A percentile compares a stretch with the other conserved stretches of the same genome.
Evolutionary conservation across 1,139 yeast species (phyloP).

Genomic region (Hemisphaericaspora subhashii): DNA sequence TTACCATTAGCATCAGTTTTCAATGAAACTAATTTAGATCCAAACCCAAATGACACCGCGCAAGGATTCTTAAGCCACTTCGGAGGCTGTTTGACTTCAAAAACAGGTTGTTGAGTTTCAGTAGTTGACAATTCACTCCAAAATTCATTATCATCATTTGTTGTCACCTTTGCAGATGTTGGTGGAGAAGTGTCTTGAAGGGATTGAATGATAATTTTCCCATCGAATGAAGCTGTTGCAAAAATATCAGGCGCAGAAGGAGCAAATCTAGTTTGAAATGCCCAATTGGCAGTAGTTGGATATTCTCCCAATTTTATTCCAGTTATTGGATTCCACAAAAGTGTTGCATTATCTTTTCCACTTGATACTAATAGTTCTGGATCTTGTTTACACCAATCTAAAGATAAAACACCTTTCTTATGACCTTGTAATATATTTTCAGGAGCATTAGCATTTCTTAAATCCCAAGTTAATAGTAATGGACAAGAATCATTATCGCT

Average conservation of each 20-base stretch:
- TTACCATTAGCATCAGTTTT: conserved; percentile 40
- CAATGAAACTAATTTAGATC: conserved; percentile 78
- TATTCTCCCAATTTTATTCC: conserved; percentile 78
- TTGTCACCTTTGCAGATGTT: conserved; percentile 41
- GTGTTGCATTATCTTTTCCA: conserved; percentile 87
- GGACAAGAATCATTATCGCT: conserved; percentile 82
- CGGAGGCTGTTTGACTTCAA: conserved; percentile 78
- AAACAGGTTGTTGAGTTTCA: conserved; percentile 73
- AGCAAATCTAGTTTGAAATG: conserved; percentile 83
- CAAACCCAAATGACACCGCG: conserved; percentile 86
- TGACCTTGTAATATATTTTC: conserved; percentile 77
- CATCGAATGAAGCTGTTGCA: conserved; percentile 93
- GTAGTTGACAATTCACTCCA: conserved; percentile 79
- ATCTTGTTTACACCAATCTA: conserved; percentile 94
- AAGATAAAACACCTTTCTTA: conserved; percentile 79
- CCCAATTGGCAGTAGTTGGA: conserved; percentile 94
- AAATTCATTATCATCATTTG: conserved; percentile 65
- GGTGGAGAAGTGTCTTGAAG: conserved; percentile 79
- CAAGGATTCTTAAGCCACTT: conserved; percentile 80
- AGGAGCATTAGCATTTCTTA: conserved; percentile 90
- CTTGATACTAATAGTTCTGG: conserved; percentile 75
- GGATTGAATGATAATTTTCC: conserved; percentile 79
- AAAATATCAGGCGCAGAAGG: conserved; percentile 86
- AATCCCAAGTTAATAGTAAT: conserved; percentile 86
- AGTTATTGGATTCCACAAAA: conserved; percentile 84